phyloP scores from a whole-genome alignment of 2,329 filamentous ascomycete species.

The Trichoderma sp. region DNA sequence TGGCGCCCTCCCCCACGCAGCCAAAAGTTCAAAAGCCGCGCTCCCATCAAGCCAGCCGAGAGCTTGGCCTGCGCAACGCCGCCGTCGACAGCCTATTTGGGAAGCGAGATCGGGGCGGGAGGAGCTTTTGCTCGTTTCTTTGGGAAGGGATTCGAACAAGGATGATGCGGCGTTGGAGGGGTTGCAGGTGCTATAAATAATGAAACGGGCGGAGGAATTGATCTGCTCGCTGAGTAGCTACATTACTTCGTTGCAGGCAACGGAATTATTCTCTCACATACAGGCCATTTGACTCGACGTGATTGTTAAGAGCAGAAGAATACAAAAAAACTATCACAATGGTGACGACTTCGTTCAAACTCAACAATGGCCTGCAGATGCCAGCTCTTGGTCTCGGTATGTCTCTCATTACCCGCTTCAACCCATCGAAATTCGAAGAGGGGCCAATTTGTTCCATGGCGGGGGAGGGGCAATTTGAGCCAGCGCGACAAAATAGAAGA shows the following conservation, averaged over 20 bases:
- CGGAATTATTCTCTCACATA: not conserved
- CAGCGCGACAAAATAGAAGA: not conserved
- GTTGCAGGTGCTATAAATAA: not conserved
- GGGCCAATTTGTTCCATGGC: slow-evolving; percentile 2
- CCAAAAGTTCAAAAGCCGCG: not conserved
- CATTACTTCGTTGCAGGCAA: not conserved
- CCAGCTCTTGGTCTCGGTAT: slow-evolving; percentile 66
- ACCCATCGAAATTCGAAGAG: not conserved
- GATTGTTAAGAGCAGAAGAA: not conserved
- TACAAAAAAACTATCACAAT: slow-evolving; percentile 41
- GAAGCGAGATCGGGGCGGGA: slow-evolving; percentile 24
- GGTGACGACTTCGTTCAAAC: slow-evolving; percentile 60
- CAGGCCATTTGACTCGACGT: not conserved
- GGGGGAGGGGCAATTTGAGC: slow-evolving; percentile 24
- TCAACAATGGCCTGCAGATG: slow-evolving; percentile 67
- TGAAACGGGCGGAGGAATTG: not conserved
- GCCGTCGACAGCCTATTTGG: slow-evolving; percentile 28
- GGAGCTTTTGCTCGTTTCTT: not conserved
- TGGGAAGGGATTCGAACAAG: not conserved
- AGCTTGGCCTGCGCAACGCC: slow-evolving; percentile 22
- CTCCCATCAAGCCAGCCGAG: not conserved
- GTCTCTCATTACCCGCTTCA: slow-evolving; percentile 31
- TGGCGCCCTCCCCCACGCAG: slow-evolving; percentile 25
- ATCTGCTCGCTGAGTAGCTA: not conserved
- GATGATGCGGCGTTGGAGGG: not conserved